Evolutionary conservation across 371 early-diverging fungal species (phyloP).

Genomic region (Entomophthora muscae): DNA sequence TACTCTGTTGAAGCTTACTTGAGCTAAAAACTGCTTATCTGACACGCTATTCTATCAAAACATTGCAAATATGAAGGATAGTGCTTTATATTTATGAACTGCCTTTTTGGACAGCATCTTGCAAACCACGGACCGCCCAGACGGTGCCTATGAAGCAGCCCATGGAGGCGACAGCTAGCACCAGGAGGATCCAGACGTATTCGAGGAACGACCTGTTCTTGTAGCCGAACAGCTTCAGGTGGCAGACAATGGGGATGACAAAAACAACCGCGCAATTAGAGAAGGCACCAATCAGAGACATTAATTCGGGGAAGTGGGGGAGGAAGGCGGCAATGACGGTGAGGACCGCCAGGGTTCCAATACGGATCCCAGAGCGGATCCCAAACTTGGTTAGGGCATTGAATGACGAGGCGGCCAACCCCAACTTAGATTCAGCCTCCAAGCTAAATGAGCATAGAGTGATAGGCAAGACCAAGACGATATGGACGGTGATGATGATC

Average conservation of each 20-base stretch:
- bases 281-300: slow-evolving; percentile 50
- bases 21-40: too few relatives aligned
- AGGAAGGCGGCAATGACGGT: slow-evolving; percentile 31
- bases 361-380: slow-evolving; percentile 24
- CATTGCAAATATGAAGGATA: too few relatives aligned
- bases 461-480: slow-evolving; percentile 31
- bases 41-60: too few relatives aligned
- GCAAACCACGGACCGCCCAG: neutral
- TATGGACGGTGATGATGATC: slow-evolving; percentile 22
- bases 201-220: slow-evolving; percentile 18
- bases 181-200: slow-evolving; percentile 23
- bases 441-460: slow-evolving; percentile 25
- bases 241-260: slow-evolving; percentile 46
- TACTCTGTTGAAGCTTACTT: too few relatives aligned
- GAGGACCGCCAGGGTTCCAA: slow-evolving; percentile 20
- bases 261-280: slow-evolving; percentile 43
- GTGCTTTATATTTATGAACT: too few relatives aligned
- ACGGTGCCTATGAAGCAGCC: slow-evolving; percentile 39
- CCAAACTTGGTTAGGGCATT: slow-evolving; percentile 14
- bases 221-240: slow-evolving; percentile 36
- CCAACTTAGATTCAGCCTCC: slow-evolving; percentile 14
- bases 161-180: slow-evolving; percentile 32
- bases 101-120: neutral
- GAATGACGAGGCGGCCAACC: slow-evolving; percentile 8
- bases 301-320: slow-evolving; percentile 46